A percentile compares a stretch with the other conserved stretches of the same genome.
phyloP scores from a whole-genome alignment of 2,329 filamentous ascomycete species.

The Teratosphaeria pseudoeucalypti region DNA sequence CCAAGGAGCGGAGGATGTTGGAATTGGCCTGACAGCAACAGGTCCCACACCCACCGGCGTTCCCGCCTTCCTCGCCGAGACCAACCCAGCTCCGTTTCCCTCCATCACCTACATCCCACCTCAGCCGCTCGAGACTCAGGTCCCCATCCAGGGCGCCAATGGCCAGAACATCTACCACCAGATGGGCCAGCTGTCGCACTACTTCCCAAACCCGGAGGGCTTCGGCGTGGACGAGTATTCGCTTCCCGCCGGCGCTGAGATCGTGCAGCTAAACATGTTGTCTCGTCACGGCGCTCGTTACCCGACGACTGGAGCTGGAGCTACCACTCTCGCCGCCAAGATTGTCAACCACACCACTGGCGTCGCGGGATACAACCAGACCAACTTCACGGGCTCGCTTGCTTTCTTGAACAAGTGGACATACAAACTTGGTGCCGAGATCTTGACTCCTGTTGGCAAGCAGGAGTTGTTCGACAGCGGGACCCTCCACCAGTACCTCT shows the following conservation, averaged over 20 bases:
- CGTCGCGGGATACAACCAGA: slow-evolving; percentile 30
- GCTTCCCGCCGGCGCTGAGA: slow-evolving; percentile 54
- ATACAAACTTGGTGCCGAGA: slow-evolving; percentile 59
- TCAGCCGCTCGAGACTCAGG: slow-evolving; percentile 58
- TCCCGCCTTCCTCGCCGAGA: slow-evolving; percentile 62
- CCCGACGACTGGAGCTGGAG: slow-evolving; percentile 51
- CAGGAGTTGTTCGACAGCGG: slow-evolving; percentile 58
- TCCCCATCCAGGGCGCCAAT: slow-evolving; percentile 54
- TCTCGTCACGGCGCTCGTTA: slow-evolving; percentile 66
- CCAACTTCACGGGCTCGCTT: slow-evolving; percentile 49
- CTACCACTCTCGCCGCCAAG: slow-evolving; percentile 46
- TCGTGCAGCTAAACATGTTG: slow-evolving; percentile 62
- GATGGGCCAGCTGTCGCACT: slow-evolving; percentile 61
- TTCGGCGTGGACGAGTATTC: slow-evolving; percentile 66
- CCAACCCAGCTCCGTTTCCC: slow-evolving; percentile 53
- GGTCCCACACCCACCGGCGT: slow-evolving; percentile 61
- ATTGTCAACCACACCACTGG: slow-evolving; percentile 43
- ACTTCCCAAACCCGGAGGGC: slow-evolving; percentile 55
- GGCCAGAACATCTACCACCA: slow-evolving; percentile 56
- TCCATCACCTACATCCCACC: slow-evolving; percentile 56
- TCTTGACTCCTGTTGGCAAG: slow-evolving; percentile 61
- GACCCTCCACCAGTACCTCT: slow-evolving; percentile 62
- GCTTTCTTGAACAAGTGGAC: slow-evolving; percentile 59
- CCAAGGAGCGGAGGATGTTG: background rate
- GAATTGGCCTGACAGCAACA: slow-evolving; percentile 12